Evolutionary conservation across 2,329 filamentous ascomycete genomes (phyloP), one percentile per base, ranked within the genome.

Genomic region (Chrysoporthe deuterocubensis): DNA sequence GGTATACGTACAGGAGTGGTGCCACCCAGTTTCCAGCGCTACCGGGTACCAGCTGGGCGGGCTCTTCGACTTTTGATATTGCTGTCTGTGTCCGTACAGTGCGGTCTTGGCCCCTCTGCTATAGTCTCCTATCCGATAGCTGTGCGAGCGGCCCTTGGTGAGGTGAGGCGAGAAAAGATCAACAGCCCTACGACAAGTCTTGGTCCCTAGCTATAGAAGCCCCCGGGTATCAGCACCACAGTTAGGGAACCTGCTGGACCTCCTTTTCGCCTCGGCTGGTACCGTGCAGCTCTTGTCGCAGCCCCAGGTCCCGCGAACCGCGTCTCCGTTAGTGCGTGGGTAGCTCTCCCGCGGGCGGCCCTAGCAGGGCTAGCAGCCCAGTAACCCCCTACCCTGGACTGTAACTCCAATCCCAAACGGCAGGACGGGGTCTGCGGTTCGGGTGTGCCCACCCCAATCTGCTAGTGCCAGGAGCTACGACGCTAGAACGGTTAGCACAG

Each of bases 381-480:
- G 59, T 44, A 61, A 61, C 42, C 26, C 59, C 59, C n/a, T 34
- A 44, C n/a, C 57, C 57, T 44, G 40, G 34, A 21, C 56, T 44
- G 57, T 61, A 61, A 61, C 40, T 61, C 43, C 42, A 18, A 57
- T 18, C 60, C 44, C 26, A 37, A 40, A 18, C 26, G 43, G 44
- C 60, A 50, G 60, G 18, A 44, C 43, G 46, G 43, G 62, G 26
- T 57, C 43, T 44, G 59, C 42, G 50, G 34, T 46, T 26, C 50
- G 50, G 62, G 42, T 42, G 62, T 57, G 50, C 40, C 62, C 62
- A 64, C 62, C 50, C n/a, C 26, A 58, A 57, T 64, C 52, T 64
- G 62, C 62, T 64, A 64, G 62, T 64, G 50, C 52, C 43, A 65
- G 63, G 52, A 65, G 63, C 63, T 64, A 37, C 56, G 44, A 40